A percentile compares a stretch with the other conserved stretches of the same genome.
Evolutionary conservation across 345 rosid species (phyloP).

Genomic region (Camelina sativa): DNA sequence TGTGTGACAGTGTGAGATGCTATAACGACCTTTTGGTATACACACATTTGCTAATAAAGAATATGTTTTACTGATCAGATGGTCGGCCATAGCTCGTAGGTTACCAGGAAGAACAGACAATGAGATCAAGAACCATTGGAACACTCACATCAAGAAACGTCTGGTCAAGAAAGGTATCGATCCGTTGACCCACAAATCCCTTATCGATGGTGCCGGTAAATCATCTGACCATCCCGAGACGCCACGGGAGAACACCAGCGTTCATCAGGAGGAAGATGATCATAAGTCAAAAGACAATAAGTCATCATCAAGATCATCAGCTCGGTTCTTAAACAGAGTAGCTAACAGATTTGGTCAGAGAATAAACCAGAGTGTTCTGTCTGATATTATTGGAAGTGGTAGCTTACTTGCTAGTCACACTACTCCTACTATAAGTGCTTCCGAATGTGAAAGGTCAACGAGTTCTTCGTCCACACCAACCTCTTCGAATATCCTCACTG

Average conservation of each 20-base stretch:
- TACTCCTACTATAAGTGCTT: slow-evolving; percentile 23
- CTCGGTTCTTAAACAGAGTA: slow-evolving; percentile 43
- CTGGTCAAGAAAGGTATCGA: slow-evolving; percentile 52
- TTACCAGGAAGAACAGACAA: slow-evolving; percentile 62
- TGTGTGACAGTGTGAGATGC: not conserved
- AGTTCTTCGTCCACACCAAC: slow-evolving; percentile 31
- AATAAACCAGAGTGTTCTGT: slow-evolving; percentile 38
- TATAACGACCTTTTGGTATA: not conserved
- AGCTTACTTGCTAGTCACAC: slow-evolving; percentile 25
- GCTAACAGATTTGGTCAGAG: slow-evolving; percentile 43
- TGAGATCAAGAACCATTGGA: slow-evolving; percentile 67
- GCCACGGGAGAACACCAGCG: slow-evolving; percentile 10
- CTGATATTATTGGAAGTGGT: slow-evolving; percentile 39
- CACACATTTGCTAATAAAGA: slow-evolving; percentile 10
- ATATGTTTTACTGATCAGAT: slow-evolving; percentile 43
- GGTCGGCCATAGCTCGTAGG: slow-evolving; percentile 63
- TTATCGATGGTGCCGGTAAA: slow-evolving; percentile 1
- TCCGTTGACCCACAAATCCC: slow-evolving; percentile 54
- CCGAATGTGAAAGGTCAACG: slow-evolving; percentile 30
- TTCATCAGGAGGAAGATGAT: slow-evolving; percentile 17
- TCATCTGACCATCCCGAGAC: slow-evolving; percentile 28
- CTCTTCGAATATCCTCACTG: slow-evolving; percentile 9
- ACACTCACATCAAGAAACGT: slow-evolving; percentile 58
- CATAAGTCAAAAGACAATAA: slow-evolving; percentile 5
- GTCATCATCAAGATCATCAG: slow-evolving; percentile 19